These are phyloP conservation scores for Stagonosporopsis cucurbitacearum DNA, from an alignment of 2,329 filamentous ascomycete genomes.

Conservation along the genomic window DNA sequence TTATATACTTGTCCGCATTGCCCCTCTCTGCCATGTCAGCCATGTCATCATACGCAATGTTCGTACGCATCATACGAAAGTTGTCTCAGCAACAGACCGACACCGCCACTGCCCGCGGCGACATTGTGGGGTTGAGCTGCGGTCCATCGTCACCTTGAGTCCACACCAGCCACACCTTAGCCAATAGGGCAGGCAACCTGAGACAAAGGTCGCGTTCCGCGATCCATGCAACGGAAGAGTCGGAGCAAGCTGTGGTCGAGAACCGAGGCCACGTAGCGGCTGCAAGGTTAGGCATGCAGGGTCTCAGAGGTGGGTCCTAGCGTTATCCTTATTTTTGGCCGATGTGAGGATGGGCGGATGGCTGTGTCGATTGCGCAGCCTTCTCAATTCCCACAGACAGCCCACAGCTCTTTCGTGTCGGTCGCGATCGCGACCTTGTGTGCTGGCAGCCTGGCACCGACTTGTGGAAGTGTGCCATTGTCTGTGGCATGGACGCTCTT, in stretches of 20 bases:
- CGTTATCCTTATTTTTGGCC: slow-evolving; percentile 14
- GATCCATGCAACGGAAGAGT: slow-evolving; percentile 16
- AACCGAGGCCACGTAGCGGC: slow-evolving; percentile 17
- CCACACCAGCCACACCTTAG: slow-evolving; percentile 18
- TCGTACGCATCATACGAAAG: slow-evolving; percentile 11
- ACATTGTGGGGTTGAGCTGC: slow-evolving; percentile 16
- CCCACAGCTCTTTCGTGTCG: background rate
- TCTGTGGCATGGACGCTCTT: background rate
- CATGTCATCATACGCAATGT: slow-evolving; percentile 12
- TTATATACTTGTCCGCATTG: slow-evolving; percentile 12
- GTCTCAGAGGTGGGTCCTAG: slow-evolving; percentile 13
- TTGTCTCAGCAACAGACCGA: slow-evolving; percentile 20
- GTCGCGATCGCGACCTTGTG: background rate
- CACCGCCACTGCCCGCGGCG: slow-evolving; percentile 18
- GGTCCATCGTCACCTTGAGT: slow-evolving; percentile 8
- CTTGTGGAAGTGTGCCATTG: background rate
- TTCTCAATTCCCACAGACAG: background rate
- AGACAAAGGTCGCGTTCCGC: slow-evolving; percentile 12
- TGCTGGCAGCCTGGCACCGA: background rate
- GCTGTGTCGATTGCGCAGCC: slow-evolving; percentile 3
- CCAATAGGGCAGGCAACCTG: slow-evolving; percentile 12
- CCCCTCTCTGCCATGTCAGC: slow-evolving; percentile 12
- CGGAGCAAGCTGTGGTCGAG: slow-evolving; percentile 15
- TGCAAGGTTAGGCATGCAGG: slow-evolving; percentile 13
- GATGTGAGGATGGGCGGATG: slow-evolving; percentile 1